A percentile compares a stretch with the other conserved stretches of the same genome.
These are phyloP conservation scores for Termitomyces sp. DNA, from an alignment of 768 basidiomycete genomes.

Conservation along the genomic window DNA sequence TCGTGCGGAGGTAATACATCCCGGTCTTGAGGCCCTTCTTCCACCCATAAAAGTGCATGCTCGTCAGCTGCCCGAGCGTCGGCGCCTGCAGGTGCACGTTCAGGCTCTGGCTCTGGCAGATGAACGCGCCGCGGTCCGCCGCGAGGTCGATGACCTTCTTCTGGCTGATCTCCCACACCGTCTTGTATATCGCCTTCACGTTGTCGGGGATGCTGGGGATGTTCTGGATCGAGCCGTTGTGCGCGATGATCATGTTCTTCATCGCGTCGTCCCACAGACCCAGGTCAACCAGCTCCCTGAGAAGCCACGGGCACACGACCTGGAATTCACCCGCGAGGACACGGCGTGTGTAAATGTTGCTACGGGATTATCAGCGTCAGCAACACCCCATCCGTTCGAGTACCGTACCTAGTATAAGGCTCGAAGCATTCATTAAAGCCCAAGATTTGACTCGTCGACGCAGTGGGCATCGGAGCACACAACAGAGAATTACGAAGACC, in stretches of 20 bases:
- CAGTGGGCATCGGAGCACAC: conserved; percentile 97
- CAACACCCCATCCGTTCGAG: neutral
- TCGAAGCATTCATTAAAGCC: conserved; percentile 99
- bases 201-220: conserved; percentile 86
- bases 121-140: conserved; percentile 98
- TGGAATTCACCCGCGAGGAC: conserved; percentile 99
- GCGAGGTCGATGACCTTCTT: conserved; percentile 98
- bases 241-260: conserved; percentile 99
- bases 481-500: conserved; percentile 90
- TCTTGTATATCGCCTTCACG: conserved; percentile 98
- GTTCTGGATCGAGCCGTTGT: conserved; percentile 85
- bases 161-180: conserved; percentile 99
- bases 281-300: conserved; percentile 95
- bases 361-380: conserved; percentile 24
- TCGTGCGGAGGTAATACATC: conserved; percentile 95
- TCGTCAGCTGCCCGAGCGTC: conserved; percentile 86
- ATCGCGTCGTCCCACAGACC: conserved; percentile 97
- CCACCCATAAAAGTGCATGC: conserved; percentile 99
- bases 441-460: conserved; percentile 96
- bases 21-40: conserved; percentile 99
- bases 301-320: conserved; percentile 97
- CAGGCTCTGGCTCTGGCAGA: conserved; percentile 93
- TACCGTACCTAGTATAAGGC: conserved; percentile 85
- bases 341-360: conserved; percentile 98
- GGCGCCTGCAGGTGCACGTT: conserved; percentile 92